Conservation (phyloP, 2,329 filamentous ascomycete genomes). For the Trichoderma cornu-damae region DNA sequence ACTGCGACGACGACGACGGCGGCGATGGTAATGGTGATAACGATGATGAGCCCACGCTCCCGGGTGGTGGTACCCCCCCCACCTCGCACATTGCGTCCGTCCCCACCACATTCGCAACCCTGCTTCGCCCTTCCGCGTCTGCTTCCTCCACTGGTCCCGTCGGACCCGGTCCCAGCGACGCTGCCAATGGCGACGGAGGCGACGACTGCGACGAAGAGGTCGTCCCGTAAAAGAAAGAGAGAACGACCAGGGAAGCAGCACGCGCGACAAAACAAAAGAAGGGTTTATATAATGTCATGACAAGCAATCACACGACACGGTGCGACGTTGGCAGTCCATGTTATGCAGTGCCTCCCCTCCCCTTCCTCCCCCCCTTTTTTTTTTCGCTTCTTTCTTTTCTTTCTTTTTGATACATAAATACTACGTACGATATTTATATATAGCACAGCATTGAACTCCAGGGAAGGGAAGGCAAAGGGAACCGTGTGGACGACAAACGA, state of each 20-base stretch:
- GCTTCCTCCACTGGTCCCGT: neutral
- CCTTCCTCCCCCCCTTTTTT: neutral
- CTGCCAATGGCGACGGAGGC: neutral
- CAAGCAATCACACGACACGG: neutral
- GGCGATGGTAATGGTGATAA: neutral
- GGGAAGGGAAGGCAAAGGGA: neutral
- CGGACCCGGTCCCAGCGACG: neutral
- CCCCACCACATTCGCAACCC: constrained; percentile 14
- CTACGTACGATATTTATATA: constrained; percentile 13
- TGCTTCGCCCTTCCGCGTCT: neutral
- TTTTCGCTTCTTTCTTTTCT: neutral
- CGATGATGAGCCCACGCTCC: neutral
- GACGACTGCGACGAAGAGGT: neutral
- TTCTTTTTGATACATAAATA: constrained; percentile 5
- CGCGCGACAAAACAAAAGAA: neutral
- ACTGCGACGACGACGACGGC: neutral
- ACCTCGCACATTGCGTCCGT: neutral
- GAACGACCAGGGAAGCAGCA: neutral
- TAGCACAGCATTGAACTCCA: neutral
- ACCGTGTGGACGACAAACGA: neutral
- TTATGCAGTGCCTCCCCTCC: neutral
- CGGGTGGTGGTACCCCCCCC: neutral
- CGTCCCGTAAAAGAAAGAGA: too few relatives aligned
- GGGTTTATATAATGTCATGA: neutral
- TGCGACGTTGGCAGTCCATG: neutral